Percentiles rank a stretch among this genome's conserved stretches.
These are phyloP conservation scores for Epichloe sibirici DNA, from an alignment of 2,329 filamentous ascomycete species.

Conservation along the genomic window DNA sequence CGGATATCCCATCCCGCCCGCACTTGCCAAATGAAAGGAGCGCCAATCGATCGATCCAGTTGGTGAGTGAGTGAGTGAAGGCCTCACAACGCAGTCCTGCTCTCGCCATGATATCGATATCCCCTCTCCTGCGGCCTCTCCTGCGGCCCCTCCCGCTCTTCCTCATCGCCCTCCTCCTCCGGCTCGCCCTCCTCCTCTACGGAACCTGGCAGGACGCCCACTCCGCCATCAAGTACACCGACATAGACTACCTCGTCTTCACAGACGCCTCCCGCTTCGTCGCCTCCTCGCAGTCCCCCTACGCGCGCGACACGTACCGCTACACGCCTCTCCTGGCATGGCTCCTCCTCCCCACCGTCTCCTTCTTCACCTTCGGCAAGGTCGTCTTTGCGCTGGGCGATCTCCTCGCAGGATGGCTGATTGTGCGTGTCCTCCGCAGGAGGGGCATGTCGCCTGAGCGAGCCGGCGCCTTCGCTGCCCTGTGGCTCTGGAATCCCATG, in stretches of 20 bases:
- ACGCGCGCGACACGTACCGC: slow-evolving; percentile 84
- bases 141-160: slow-evolving; percentile 37
- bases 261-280: slow-evolving; percentile 82
- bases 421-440: slow-evolving; percentile 32
- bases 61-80: too few relatives aligned
- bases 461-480: slow-evolving; percentile 65
- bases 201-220: slow-evolving; percentile 86
- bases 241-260: slow-evolving; percentile 98
- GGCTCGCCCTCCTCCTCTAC: slow-evolving; percentile 66
- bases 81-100: too few relatives aligned
- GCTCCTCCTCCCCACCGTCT: slow-evolving; percentile 72
- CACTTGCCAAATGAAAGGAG: too few relatives aligned
- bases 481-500: slow-evolving; percentile 97
- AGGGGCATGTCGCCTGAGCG: slow-evolving; percentile 33
- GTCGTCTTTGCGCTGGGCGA: slow-evolving; percentile 74
- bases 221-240: slow-evolving; percentile 91
- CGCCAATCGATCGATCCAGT: too few relatives aligned
- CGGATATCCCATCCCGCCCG: too few relatives aligned
- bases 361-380: slow-evolving; percentile 78
- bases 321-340: slow-evolving; percentile 92
- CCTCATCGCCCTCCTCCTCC: slow-evolving; percentile 48
- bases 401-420: slow-evolving; percentile 71
- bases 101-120: slow-evolving; percentile 2
- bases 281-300: slow-evolving; percentile 58
- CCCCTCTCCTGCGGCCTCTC: slow-evolving; percentile 21